Conservation (phyloP, 768 basidiomycete genomes). For the Hygrocybe coccinea region DNA sequence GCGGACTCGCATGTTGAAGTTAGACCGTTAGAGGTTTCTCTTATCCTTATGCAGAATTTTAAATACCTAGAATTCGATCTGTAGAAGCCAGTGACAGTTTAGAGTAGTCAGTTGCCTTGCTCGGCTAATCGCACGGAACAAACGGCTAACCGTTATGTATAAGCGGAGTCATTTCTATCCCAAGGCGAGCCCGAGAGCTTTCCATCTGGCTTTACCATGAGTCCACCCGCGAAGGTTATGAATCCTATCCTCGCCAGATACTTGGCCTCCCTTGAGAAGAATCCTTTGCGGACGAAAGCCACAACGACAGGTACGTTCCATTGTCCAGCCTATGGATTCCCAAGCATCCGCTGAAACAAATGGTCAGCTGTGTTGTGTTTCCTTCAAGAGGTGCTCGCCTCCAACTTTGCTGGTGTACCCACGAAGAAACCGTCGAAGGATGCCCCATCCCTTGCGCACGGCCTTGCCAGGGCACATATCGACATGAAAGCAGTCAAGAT, state of each 20-base stretch:
- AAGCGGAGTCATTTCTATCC: background rate
- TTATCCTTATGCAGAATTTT: background rate
- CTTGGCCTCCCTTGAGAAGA: conserved; percentile 56
- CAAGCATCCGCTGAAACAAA: background rate
- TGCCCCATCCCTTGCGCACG: conserved; percentile 48
- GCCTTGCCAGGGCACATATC: conserved; percentile 54
- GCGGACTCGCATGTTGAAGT: conserved; percentile 8
- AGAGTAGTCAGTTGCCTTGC: too few relatives aligned
- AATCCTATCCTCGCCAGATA: conserved; percentile 63
- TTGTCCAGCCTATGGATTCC: background rate
- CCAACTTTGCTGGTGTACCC: conserved; percentile 61
- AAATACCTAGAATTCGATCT: too few relatives aligned
- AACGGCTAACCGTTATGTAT: background rate
- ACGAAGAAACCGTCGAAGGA: conserved; percentile 45
- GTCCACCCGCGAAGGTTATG: conserved; percentile 21
- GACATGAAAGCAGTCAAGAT: conserved; percentile 75
- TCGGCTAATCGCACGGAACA: too few relatives aligned
- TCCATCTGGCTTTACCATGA: conserved; percentile 37
- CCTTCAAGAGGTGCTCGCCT: conserved; percentile 78
- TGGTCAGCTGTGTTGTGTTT: conserved; percentile 49
- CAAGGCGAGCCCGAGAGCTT: conserved; percentile 10
- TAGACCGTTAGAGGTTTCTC: background rate
- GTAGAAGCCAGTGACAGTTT: too few relatives aligned
- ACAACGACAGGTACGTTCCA: conserved; percentile 56
- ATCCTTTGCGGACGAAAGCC: conserved; percentile 79